Base-by-base conservation (phyloP, 2,329 filamentous ascomycete genomes). In the Neopestalotiopsis sp. region DNA sequence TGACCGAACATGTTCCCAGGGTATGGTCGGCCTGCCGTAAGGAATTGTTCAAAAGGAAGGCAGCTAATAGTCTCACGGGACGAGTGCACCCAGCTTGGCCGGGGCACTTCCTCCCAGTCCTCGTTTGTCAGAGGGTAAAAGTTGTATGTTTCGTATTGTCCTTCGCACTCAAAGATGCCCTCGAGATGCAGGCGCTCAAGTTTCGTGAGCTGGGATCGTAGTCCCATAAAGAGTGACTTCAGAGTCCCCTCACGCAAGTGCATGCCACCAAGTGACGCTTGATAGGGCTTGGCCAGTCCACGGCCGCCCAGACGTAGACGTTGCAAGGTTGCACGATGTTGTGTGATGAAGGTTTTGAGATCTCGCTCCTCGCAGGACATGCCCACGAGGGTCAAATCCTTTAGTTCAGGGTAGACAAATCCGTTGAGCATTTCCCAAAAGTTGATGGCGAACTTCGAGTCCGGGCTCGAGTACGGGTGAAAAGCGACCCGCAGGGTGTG, bases 231-330 rank as follows among this genome's bases (percentile, higher is more conserved):
- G 5, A 87, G 74, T 0, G 79, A 81, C 65, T 79, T 77, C 71
- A 84, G 85, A 0, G 79, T 82, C 6, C 85, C 85, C 53, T 82
- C 79, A 67, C 79, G 80, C 12, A 87, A 76, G 67, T 82, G 80
- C 40, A 86, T 76, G 13, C 85, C 84, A 20, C 84, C 84, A 28
- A 80, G 79, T 24, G 80, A 79, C 3, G 78, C 73, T 71, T 82
- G 81, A 69, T 79, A 77, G 5, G 79, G 78, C 42, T 79, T 79
- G 56, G 80, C 81, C 13, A 83, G 73, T 5, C 84, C 84, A 20
- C 79, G 77, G 4, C 83, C 83, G 20, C 85, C 85, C 10, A 87
- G 78, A 3, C 83, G 81, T 7, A 86, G 74, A 1, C 81, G 78
- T 59, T 76, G 73, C 34, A 86, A 76, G 0, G 81, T 82, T 4